Evolutionary conservation across 495 filamentous ascomycete genomes (phyloP), one percentile per base, ranked within the genome.

Genomic region (Cercophora sp.): DNA sequence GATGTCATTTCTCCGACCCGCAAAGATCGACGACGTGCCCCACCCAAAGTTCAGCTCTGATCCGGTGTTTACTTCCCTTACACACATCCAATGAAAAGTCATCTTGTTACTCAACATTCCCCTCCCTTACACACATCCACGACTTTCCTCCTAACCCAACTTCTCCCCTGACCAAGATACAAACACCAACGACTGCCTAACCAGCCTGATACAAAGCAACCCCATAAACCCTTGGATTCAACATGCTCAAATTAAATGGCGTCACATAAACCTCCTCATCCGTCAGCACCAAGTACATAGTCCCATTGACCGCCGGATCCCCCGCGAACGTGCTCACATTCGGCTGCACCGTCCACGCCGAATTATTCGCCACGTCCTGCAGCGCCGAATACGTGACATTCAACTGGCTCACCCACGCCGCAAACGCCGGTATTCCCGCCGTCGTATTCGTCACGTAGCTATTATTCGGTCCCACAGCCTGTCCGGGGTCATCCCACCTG

Each of bases 321-420:
- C 80, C 78, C 50, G 75, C 76, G 56, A 74, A 90, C 0, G 84
- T 84, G 31, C 76, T 71, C 15, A 76, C 60, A 50, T 74, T 70
- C 0, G 89, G 91, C 71, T 96, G 90, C 48, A 77, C 76, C 0
- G 89, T 88, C 57, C 71, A 83, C 0, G 85, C 89, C 1, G 69
- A 70, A 47, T 79, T 81, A 15, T 69, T 66, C 6, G 73, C 69
- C 1, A 75, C 71, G 44, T 84, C 62, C 4, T 66, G 77, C 55
- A 95, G 67, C 1, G 83, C 74, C 2, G 88, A 82, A 65, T 94
- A 94, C 0, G 90, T 95, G 20, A 89, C 74, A 56, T 96, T 95
- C 26, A 94, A 70, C 78, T 94, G 90, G n/a, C 71, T 76, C 8
- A 86, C 80, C 89, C 88, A 96, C 0, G 79, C 79, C 1, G 91